Percentiles rank a stretch among this genome's conserved stretches.
Conservation (phyloP, 1,284 basidiomycete genomes). For the Heterobasidion irregulare region DNA sequence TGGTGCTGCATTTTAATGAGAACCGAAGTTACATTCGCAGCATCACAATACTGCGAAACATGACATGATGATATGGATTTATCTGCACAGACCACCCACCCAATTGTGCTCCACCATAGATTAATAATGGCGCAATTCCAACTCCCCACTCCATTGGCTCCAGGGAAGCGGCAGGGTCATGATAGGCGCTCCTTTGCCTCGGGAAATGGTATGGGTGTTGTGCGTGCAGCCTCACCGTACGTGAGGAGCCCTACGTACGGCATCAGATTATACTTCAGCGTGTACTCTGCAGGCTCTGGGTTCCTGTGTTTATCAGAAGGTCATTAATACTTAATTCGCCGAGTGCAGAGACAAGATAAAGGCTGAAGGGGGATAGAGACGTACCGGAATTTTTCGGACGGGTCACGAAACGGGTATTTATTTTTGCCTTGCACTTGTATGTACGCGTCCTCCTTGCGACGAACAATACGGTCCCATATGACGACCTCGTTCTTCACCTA, state of each 20-base stretch:
- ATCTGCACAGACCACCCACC: too few relatives aligned
- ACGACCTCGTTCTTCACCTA: slow-evolving; percentile 80
- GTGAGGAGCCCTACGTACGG: slow-evolving; percentile 78
- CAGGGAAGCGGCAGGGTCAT: neutral
- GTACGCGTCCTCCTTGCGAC: slow-evolving; percentile 66
- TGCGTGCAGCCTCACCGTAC: slow-evolving; percentile 68
- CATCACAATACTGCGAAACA: too few relatives aligned
- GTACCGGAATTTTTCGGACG: slow-evolving; percentile 72
- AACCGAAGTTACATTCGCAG: too few relatives aligned
- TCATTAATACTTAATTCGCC: slow-evolving; percentile 3
- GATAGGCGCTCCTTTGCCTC: slow-evolving; percentile 25
- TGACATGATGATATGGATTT: too few relatives aligned
- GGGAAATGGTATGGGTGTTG: slow-evolving; percentile 47
- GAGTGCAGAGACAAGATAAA: slow-evolving; percentile 1
- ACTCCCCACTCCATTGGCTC: too few relatives aligned
- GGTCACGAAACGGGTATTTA: slow-evolving; percentile 80
- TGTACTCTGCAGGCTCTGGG: slow-evolving; percentile 58
- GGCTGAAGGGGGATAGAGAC: slow-evolving; percentile 17
- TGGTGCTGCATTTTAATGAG: too few relatives aligned
- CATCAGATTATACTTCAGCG: slow-evolving; percentile 86
- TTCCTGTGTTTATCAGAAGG: slow-evolving; percentile 34
- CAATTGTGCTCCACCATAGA: too few relatives aligned
- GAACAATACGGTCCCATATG: slow-evolving; percentile 87
- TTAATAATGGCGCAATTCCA: too few relatives aligned
- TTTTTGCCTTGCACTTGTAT: slow-evolving; percentile 63